Percentiles rank a stretch among this genome's conserved stretches.
Evolutionary conservation across 140 eudicot species (phyloP).

Genomic region (Ambrosia hybrid): DNA sequence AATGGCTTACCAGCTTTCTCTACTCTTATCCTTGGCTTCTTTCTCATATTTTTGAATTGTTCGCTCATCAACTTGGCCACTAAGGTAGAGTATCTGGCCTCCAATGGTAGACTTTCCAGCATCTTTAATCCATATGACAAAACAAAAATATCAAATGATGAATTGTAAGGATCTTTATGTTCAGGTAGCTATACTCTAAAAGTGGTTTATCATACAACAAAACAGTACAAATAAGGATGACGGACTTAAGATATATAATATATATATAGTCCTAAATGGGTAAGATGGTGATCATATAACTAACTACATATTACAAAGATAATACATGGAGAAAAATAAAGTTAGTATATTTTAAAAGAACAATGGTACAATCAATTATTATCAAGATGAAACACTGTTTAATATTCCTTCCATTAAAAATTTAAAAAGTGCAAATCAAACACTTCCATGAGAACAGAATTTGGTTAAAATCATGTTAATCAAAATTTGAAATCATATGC

Average conservation of each 20-base stretch:
- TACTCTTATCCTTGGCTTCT: constrained; percentile 93
- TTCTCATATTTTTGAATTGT: constrained; percentile 95
- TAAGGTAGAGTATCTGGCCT: constrained; percentile 89
- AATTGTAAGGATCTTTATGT: neutral
- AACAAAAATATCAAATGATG: constrained; percentile 17
- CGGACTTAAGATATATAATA: too few species aligned
- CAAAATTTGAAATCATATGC: neutral
- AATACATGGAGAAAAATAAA: neutral
- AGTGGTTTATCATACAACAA: too few species aligned
- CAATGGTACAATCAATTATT: too few species aligned
- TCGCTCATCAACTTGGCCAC: constrained; percentile 98
- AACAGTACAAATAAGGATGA: too few species aligned
- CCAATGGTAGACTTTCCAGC: constrained; percentile 98
- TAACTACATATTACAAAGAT: neutral
- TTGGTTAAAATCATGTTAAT: neutral
- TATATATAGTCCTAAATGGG: neutral
- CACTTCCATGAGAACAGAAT: neutral
- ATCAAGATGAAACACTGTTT: neutral
- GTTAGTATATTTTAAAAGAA: too few species aligned
- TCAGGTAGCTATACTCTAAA: too few species aligned
- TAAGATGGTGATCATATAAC: constrained; percentile 1
- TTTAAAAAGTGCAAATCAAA: constrained; percentile 1
- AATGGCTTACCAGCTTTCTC: constrained; percentile 89
- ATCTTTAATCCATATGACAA: constrained; percentile 48
- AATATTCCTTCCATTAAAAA: neutral